A percentile compares a stretch with the other conserved stretches of the same genome.
Conservation (phyloP, 2,329 filamentous ascomycete genomes). For the Alternaria sp. region DNA sequence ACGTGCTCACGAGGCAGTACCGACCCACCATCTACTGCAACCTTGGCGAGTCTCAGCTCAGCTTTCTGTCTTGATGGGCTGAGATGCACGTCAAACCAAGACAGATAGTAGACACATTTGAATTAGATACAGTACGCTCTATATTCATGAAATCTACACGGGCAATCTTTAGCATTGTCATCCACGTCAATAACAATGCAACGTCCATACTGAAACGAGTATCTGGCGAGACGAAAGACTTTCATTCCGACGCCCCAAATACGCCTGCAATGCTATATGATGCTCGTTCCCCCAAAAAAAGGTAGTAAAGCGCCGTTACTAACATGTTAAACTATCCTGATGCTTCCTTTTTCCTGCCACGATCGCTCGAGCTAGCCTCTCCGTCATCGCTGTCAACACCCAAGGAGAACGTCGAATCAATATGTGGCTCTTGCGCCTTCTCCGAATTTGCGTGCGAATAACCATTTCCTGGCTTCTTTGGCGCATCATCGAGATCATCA, state of each 20-base stretch:
- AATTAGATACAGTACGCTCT: background rate
- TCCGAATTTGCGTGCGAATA: conserved; percentile 33
- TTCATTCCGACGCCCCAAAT: background rate
- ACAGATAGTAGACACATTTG: background rate
- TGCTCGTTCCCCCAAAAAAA: background rate
- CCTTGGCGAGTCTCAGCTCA: conserved; percentile 16
- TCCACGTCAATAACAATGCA: background rate
- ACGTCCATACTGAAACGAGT: background rate
- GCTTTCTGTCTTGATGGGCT: background rate
- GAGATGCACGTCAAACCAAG: background rate
- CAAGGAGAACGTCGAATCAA: conserved; percentile 57
- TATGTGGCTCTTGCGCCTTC: conserved; percentile 44
- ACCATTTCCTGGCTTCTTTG: conserved; percentile 38
- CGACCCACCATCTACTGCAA: conserved; percentile 9
- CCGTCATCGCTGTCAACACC: conserved; percentile 56
- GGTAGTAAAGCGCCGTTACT: background rate
- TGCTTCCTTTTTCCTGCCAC: conserved; percentile 44
- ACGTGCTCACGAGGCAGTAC: conserved; percentile 21
- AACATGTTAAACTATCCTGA: conserved; percentile 19
- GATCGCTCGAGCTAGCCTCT: conserved; percentile 45
- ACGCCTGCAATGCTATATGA: conserved; percentile 7
- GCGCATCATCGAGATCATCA: conserved; percentile 55
- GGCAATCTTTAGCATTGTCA: background rate
- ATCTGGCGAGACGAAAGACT: background rate
- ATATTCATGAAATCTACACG: background rate